phyloP scores from a whole-genome alignment of 2,329 filamentous ascomycete species.

The Zarea fungicola region DNA sequence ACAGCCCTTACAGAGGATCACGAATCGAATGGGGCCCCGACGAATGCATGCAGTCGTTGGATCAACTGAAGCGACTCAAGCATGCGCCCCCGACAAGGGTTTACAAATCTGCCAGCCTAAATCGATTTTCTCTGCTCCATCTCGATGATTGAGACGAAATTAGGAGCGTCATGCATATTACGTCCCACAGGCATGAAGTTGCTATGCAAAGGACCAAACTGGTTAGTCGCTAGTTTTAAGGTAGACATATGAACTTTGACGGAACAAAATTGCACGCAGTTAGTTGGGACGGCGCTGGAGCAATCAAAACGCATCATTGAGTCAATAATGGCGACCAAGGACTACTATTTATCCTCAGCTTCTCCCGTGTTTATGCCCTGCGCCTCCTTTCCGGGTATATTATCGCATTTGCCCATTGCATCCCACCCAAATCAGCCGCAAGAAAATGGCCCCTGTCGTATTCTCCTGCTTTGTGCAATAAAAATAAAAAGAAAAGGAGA shows the following conservation, averaged over 20 bases:
- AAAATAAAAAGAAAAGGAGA: not conserved
- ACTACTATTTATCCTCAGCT: not conserved
- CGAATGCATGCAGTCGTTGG: slow-evolving; percentile 61
- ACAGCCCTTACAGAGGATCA: slow-evolving; percentile 61
- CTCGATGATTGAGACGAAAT: too few relatives aligned
- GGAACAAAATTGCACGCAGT: too few relatives aligned
- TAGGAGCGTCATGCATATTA: too few relatives aligned
- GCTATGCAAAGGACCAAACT: too few relatives aligned
- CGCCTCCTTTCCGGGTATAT: slow-evolving; percentile 7
- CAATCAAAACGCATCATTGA: not conserved
- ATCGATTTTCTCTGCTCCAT: slow-evolving; percentile 6
- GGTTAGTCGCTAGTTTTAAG: too few relatives aligned
- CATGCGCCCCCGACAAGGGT: slow-evolving; percentile 25
- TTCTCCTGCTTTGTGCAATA: slow-evolving; percentile 1
- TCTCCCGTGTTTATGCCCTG: not conserved
- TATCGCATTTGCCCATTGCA: not conserved
- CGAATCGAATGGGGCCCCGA: slow-evolving; percentile 68
- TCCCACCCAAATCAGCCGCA: not conserved
- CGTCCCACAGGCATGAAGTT: too few relatives aligned
- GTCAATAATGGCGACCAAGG: not conserved
- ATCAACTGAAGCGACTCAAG: slow-evolving; percentile 24
- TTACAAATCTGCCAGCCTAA: not conserved
- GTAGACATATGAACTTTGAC: too few relatives aligned
- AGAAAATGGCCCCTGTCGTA: not conserved
- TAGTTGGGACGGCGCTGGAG: slow-evolving; percentile 3